Evolutionary conservation across 495 filamentous ascomycete genomes (phyloP).

Genomic region (Cetradonia linearis): DNA sequence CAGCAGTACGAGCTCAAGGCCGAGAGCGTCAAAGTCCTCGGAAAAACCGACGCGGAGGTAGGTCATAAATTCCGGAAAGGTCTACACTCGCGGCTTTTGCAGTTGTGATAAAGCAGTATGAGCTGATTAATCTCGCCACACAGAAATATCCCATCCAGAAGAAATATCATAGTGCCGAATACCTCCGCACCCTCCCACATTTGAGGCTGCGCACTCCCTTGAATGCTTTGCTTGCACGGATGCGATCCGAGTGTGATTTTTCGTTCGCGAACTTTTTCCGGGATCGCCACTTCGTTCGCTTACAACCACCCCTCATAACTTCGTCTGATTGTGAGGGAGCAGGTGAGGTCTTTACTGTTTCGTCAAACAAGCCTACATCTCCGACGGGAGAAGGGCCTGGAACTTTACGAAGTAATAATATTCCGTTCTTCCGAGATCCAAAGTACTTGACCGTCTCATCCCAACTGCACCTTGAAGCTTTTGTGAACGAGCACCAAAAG

Average conservation of each 20-base stretch:
- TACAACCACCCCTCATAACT: constrained; percentile 86
- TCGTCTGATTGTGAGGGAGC: constrained; percentile 97
- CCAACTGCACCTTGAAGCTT: constrained; percentile 88
- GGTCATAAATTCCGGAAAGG: constrained; percentile 24
- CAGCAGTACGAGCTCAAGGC: constrained; percentile 78
- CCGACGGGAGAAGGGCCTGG: constrained; percentile 29
- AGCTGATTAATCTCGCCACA: constrained; percentile 16
- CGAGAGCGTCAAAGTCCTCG: constrained; percentile 56
- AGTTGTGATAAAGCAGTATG: not conserved
- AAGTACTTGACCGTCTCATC: constrained; percentile 95
- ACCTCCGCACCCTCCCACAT: constrained; percentile 80
- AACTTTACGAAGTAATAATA: constrained; percentile 24
- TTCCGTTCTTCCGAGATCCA: constrained; percentile 67
- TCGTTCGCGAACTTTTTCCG: constrained; percentile 64
- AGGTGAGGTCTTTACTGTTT: constrained; percentile 82
- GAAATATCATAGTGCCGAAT: constrained; percentile 85
- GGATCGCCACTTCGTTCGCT: constrained; percentile 62
- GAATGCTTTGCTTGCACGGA: constrained; percentile 67
- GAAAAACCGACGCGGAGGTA: constrained; percentile 69
- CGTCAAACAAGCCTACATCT: constrained; percentile 26
- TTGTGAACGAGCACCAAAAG: constrained; percentile 75
- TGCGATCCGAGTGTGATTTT: constrained; percentile 73
- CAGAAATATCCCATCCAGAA: constrained; percentile 88
- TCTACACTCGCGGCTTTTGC: constrained; percentile 3
- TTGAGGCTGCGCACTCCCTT: constrained; percentile 74